Percentiles rank a stretch among this genome's conserved stretches.
Conservation (phyloP, 352 stramenopile species). For the Blastocystis sp. region DNA sequence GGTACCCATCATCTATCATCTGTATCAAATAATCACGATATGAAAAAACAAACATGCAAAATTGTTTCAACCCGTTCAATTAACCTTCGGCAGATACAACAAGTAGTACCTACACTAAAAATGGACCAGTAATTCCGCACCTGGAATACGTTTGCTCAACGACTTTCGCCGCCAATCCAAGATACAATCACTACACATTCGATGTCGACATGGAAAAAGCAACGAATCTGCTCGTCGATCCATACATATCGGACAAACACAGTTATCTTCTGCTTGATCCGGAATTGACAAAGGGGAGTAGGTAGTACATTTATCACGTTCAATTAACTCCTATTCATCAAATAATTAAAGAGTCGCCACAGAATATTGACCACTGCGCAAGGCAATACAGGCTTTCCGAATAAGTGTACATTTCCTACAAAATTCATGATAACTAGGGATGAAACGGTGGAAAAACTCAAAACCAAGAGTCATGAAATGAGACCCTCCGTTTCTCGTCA, state of each 20-base stretch:
- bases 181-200: conserved; percentile 18
- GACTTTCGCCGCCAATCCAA: conserved; percentile 44
- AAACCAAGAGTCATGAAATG: not conserved
- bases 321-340: not conserved
- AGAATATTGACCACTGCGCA: no score
- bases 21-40: not conserved
- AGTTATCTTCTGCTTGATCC: conserved; percentile 34
- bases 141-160: conserved; percentile 11
- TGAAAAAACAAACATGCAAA: not conserved
- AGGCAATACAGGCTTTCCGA: no score
- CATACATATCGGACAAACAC: conserved; percentile 29
- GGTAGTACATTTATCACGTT: not conserved
- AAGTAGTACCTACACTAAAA: conserved; percentile 15
- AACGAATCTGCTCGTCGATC: conserved; percentile 8
- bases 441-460: not conserved
- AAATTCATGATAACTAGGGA: not conserved
- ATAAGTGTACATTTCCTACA: no score
- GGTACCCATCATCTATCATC: not conserved
- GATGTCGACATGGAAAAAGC: conserved; percentile 20
- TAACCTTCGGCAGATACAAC: conserved; percentile 32
- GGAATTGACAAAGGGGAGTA: conserved; percentile 39
- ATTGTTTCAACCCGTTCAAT: not conserved
- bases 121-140: not conserved
- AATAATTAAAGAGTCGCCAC: no score
- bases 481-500: not conserved